These are phyloP conservation scores for Teratosphaeria pseudoeucalypti DNA, from an alignment of 2,329 filamentous ascomycete genomes.

Conservation along the genomic window DNA sequence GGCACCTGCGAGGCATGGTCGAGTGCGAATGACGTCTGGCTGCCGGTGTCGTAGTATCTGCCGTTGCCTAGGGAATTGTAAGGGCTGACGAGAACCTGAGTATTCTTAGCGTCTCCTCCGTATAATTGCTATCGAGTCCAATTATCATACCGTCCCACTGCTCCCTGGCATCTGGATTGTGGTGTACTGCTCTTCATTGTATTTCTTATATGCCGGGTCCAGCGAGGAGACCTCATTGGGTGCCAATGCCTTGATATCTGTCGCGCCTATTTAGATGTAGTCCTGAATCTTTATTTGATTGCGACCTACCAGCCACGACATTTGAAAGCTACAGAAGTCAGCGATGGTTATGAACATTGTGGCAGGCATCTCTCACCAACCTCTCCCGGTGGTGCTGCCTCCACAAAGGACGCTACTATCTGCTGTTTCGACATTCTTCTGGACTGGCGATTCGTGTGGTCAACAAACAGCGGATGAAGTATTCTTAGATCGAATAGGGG, in stretches of 20 bases:
- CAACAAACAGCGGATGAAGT: not conserved
- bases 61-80: conserved; percentile 73
- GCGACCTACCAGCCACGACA: conserved; percentile 65
- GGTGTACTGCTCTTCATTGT: conserved; percentile 90
- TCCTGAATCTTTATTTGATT: not conserved
- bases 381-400: conserved; percentile 93
- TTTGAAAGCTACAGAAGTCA: conserved; percentile 60
- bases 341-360: conserved; percentile 8
- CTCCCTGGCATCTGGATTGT: conserved; percentile 83
- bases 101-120: conserved; percentile 1
- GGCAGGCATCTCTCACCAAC: conserved; percentile 42
- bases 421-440: conserved; percentile 17
- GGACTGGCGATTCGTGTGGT: not conserved
- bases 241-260: conserved; percentile 85
- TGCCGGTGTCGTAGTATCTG: conserved; percentile 84
- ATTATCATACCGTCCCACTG: conserved; percentile 55
- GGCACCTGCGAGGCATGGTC: conserved; percentile 69
- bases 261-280: not conserved
- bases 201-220: conserved; percentile 75
- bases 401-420: conserved; percentile 64
- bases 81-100: conserved; percentile 64
- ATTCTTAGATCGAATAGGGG: not conserved
- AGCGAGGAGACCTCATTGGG: conserved; percentile 58
- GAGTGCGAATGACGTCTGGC: conserved; percentile 76
- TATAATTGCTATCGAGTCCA: not conserved